A percentile compares a stretch with the other conserved stretches of the same genome.
phyloP scores from a whole-genome alignment of 2,329 filamentous ascomycete genomes.

The Clarireedia paspali region DNA sequence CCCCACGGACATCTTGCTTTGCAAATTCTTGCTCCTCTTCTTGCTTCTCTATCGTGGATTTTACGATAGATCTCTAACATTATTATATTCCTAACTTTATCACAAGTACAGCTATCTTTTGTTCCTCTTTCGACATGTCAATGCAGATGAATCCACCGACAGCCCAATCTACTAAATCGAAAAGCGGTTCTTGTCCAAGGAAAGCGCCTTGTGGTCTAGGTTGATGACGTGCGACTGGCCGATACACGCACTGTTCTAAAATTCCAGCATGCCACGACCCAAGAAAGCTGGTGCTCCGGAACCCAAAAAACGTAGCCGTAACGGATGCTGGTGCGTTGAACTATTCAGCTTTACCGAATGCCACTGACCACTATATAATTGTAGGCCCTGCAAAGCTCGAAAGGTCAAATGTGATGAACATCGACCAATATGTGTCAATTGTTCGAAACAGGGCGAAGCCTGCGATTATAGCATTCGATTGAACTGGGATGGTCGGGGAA shows the following conservation, averaged over 20 bases:
- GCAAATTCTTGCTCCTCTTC: too few species aligned
- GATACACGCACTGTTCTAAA: neutral
- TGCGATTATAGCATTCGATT: constrained; percentile 78
- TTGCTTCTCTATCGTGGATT: too few species aligned
- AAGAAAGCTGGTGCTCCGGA: constrained; percentile 56
- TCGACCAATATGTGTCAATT: constrained; percentile 65
- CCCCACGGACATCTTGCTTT: too few species aligned
- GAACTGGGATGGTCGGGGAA: constrained; percentile 71
- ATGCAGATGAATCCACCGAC: neutral
- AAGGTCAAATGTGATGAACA: constrained; percentile 80
- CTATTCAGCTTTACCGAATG: neutral
- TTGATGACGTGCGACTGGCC: neutral
- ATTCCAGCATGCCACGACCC: constrained; percentile 50
- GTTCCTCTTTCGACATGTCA: neutral
- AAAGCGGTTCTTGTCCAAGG: neutral
- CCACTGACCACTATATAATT: neutral
- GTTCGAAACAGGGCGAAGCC: constrained; percentile 59
- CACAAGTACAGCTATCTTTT: neutral
- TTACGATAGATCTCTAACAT: too few species aligned
- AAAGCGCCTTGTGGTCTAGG: neutral
- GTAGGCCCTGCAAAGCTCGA: constrained; percentile 69
- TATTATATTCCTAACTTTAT: neutral
- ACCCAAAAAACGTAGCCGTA: constrained; percentile 59
- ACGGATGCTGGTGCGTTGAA: constrained; percentile 55
- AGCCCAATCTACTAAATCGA: neutral